phyloP scores from a whole-genome alignment of 2,329 filamentous ascomycete genomes.

The Diaporthe capsici region DNA sequence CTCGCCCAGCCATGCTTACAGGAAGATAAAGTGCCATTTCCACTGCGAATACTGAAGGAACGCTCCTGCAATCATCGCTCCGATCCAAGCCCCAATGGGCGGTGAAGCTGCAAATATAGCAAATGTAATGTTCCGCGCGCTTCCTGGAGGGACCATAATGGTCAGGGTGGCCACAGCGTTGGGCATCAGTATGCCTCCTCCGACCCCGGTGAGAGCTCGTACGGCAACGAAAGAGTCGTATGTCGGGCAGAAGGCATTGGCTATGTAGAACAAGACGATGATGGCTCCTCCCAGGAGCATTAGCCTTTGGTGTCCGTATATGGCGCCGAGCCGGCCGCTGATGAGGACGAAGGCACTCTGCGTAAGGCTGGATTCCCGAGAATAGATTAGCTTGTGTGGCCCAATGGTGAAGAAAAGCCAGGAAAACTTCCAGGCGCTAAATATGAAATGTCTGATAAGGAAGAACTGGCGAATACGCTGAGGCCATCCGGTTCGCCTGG shows the following conservation, averaged over 20 bases:
- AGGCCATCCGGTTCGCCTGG: slow-evolving; percentile 3
- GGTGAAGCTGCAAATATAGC: background rate
- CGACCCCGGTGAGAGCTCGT: background rate
- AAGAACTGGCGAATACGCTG: background rate
- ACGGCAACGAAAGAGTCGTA: slow-evolving; percentile 1
- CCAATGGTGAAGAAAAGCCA: background rate
- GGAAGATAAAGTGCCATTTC: slow-evolving; percentile 7
- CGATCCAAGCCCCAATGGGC: background rate
- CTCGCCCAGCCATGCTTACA: background rate
- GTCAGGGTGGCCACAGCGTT: slow-evolving; percentile 5
- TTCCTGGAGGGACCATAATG: background rate
- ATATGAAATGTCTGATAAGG: background rate
- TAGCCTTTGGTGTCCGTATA: background rate
- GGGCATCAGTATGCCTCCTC: background rate
- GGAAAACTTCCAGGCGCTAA: background rate
- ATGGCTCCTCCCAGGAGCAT: background rate
- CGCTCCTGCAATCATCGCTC: background rate
- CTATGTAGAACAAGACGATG: background rate
- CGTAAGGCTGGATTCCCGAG: background rate
- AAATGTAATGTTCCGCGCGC: too few relatives aligned
- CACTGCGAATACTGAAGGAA: background rate
- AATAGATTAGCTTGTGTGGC: background rate
- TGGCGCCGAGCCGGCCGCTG: background rate
- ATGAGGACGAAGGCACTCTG: background rate
- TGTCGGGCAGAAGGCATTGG: background rate